Conservation (phyloP, 176 grass and related monocot genomes). For the Triticum turgidum region DNA sequence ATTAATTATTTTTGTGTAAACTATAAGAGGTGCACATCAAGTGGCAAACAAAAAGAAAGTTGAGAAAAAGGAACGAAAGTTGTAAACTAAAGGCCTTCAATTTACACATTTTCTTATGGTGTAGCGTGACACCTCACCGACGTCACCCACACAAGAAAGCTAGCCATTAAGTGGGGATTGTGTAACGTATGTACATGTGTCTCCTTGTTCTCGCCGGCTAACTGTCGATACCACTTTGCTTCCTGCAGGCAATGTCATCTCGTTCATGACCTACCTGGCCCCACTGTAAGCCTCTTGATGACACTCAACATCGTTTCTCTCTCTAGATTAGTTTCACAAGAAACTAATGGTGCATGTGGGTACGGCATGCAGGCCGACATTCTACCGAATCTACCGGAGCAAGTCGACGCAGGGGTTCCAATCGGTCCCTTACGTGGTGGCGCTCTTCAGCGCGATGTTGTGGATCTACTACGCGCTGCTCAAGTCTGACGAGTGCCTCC, state of each 20-base stretch:
- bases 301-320: background rate
- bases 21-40: no score
- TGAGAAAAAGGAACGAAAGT: no score
- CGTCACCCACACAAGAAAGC: background rate
- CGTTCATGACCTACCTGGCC: conserved; percentile 78
- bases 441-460: conserved; percentile 80
- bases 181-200: background rate
- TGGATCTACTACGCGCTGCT: conserved; percentile 93
- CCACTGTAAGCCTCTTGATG: conserved; percentile 53
- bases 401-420: conserved; percentile 87
- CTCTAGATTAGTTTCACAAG: background rate
- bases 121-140: background rate
- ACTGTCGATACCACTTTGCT: background rate
- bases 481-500: conserved; percentile 52
- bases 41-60: no score
- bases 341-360: background rate
- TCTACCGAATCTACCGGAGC: conserved; percentile 65
- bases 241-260: conserved; percentile 70
- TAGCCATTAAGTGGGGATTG: background rate
- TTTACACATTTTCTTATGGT: background rate
- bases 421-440: conserved; percentile 84
- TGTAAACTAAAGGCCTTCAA: no score
- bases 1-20: no score
- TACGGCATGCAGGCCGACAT: conserved; percentile 51
- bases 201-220: background rate